Evolutionary conservation across 257 asterid genomes (phyloP).

Genomic region (Solanum stenotomum): DNA sequence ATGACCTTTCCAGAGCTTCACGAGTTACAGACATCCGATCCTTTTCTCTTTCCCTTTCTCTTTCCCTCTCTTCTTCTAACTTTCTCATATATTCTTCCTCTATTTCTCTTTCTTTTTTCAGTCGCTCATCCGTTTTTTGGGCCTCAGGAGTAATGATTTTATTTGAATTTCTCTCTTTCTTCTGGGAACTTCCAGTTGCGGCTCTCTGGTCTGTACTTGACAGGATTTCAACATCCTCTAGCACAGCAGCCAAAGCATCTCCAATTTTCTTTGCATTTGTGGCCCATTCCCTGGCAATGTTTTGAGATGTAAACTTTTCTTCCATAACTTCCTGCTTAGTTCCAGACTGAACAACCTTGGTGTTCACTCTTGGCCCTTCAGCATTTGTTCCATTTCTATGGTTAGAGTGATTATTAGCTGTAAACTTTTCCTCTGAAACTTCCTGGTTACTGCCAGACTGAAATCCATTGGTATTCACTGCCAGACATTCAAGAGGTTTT

Average conservation of each 20-base stretch:
- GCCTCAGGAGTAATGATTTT: slow-evolving; percentile 24
- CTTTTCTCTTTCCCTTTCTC: slow-evolving; percentile 95
- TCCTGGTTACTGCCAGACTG: slow-evolving; percentile 24
- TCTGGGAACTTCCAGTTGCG: slow-evolving; percentile 24
- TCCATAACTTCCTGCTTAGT: slow-evolving; percentile 21
- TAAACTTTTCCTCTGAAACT: slow-evolving; percentile 16
- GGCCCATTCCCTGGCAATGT: slow-evolving; percentile 21
- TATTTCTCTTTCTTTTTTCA: slow-evolving; percentile 36
- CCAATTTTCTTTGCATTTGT: slow-evolving; percentile 32
- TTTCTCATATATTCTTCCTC: slow-evolving; percentile 48
- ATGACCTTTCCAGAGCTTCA: slow-evolving; percentile 60
- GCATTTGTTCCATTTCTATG: slow-evolving; percentile 8
- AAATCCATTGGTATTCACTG: slow-evolving; percentile 1
- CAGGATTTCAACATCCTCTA: slow-evolving; percentile 23
- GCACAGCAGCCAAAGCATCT: slow-evolving; percentile 25
- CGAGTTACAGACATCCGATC: slow-evolving; percentile 79
- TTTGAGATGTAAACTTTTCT: slow-evolving; percentile 21
- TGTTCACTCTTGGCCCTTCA: slow-evolving; percentile 7
- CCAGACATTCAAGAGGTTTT: slow-evolving; percentile 6
- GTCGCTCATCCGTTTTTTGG: slow-evolving; percentile 28
- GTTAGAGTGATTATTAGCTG: slow-evolving; percentile 21
- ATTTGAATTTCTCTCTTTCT: slow-evolving; percentile 22
- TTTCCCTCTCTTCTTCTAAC: slow-evolving; percentile 77
- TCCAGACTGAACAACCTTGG: slow-evolving; percentile 12
- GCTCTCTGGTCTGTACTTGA: slow-evolving; percentile 16